Base-by-base conservation (phyloP, 495 filamentous ascomycete species). In the Acidomyces sp. region DNA sequence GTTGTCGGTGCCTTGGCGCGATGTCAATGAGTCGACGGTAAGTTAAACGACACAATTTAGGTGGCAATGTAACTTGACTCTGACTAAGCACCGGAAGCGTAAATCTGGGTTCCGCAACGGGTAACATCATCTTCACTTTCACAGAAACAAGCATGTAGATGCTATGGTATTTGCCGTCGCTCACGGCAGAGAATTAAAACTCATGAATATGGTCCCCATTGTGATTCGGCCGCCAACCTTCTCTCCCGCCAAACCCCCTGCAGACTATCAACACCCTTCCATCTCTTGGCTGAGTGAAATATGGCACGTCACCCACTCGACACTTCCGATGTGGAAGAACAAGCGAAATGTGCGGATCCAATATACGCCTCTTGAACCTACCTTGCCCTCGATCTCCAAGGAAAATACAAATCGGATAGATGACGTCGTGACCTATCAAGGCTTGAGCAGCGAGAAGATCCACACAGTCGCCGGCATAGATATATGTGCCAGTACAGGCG, bases 301-400 rank as follows among this genome's bases (percentile, higher is more conserved):
- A 37, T 87, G 82, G 82, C 63, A 74, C 53, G 78, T 87, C 17
- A 80, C 77, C 12, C 75, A 82, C 63, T 80, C 77, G 9, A 85
- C 77, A 23, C 74, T 90, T 2, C 69, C 72, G 16, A 80, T 86
- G 69, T 86, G 82, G 82, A 65, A 68, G 39, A 62, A 61, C 22
- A 70, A 72, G 28, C 74, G 72, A 53, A 85, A 87, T 59, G 80
- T 86, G 35, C 67, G 68, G 41, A 86, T 87, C 49, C 80, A 74
- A 26, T 87, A 86, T 63, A 63, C 51, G 7, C 55, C 65, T 0
- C 64, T 78, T 0, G 54, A 65, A 0, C 28, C 51, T n/a, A 11
- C 39, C 2, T n/a, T 41, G 4, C 11, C 54, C 1, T 38, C 52
- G 3, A 44, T 45, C 22, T 4, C 48, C 26, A 11, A 21, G 5